Conservation (phyloP, 1,284 basidiomycete species). For the Termitomyces sp. region DNA sequence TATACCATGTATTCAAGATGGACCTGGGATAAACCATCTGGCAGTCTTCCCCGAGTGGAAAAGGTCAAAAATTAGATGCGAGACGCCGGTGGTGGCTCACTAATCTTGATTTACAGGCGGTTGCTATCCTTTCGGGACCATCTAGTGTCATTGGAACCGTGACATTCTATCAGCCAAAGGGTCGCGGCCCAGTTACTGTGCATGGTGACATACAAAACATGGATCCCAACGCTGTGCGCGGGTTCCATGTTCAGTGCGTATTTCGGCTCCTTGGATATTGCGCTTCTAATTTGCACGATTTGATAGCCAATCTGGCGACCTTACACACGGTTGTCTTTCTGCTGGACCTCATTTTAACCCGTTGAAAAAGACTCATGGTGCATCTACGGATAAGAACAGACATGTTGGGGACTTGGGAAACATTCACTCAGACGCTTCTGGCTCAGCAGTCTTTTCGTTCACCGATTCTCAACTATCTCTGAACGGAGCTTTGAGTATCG, state of each 20-base stretch:
- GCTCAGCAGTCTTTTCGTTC: constrained; percentile 55
- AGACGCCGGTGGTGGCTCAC: not conserved
- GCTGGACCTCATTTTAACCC: constrained; percentile 80
- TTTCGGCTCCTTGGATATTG: not conserved
- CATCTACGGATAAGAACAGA: constrained; percentile 47
- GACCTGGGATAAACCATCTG: not conserved
- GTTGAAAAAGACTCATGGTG: constrained; percentile 60
- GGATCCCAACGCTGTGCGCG: constrained; percentile 53
- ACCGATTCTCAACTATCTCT: constrained; percentile 61
- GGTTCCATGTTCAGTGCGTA: constrained; percentile 77
- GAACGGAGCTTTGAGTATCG: constrained; percentile 63
- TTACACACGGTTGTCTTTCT: constrained; percentile 62
- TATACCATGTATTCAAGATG: constrained; percentile 5
- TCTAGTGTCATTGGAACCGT: constrained; percentile 59
- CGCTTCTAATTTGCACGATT: not conserved
- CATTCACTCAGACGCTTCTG: constrained; percentile 56
- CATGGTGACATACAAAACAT: constrained; percentile 60
- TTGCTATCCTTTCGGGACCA: constrained; percentile 62
- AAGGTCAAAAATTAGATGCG: constrained; percentile 3
- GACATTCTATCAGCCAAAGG: constrained; percentile 55
- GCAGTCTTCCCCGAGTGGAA: not conserved
- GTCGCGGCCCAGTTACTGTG: constrained; percentile 53
- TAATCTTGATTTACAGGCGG: constrained; percentile 40
- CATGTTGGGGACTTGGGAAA: constrained; percentile 82
- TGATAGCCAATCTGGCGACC: constrained; percentile 61